Conservation (phyloP, 148 eudicot genomes). For the Camellia granthamiana region DNA sequence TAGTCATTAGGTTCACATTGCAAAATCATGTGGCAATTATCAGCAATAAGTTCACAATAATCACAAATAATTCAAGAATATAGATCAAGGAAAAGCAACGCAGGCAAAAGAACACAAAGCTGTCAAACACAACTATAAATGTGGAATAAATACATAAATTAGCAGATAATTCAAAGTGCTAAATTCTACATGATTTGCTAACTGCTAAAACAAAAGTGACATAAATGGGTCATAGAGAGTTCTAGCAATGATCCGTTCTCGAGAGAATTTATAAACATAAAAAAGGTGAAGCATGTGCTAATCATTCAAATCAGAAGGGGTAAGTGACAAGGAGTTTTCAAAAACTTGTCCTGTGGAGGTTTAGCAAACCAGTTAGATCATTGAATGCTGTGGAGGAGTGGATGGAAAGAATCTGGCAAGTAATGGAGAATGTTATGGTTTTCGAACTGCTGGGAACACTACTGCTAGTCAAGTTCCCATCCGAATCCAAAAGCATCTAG, state of each 20-base stretch:
- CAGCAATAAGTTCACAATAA: background rate
- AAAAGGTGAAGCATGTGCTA: background rate
- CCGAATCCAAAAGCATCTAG: background rate
- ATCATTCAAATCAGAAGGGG: background rate
- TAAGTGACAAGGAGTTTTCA: background rate
- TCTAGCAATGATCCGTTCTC: too few species aligned
- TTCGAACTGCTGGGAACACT: background rate
- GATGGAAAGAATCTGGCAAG: background rate
- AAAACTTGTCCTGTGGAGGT: background rate
- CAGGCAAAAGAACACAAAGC: background rate
- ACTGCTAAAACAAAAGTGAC: background rate
- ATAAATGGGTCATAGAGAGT: background rate
- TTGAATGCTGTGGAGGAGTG: too few species aligned
- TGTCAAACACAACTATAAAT: background rate
- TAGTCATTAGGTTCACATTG: background rate
- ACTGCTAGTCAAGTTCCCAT: background rate
- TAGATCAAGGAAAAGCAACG: background rate
- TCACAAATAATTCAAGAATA: background rate
- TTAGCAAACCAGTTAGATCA: too few species aligned
- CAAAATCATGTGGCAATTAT: background rate
- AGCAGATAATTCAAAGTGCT: constrained; percentile 6
- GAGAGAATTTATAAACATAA: too few species aligned
- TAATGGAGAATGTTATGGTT: background rate
- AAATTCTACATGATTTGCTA: background rate
- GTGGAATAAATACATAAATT: background rate